A percentile compares a stretch with the other conserved stretches of the same genome.
These are phyloP conservation scores for Ramalina peruviana DNA, from an alignment of 495 filamentous ascomycete genomes.

Conservation along the genomic window DNA sequence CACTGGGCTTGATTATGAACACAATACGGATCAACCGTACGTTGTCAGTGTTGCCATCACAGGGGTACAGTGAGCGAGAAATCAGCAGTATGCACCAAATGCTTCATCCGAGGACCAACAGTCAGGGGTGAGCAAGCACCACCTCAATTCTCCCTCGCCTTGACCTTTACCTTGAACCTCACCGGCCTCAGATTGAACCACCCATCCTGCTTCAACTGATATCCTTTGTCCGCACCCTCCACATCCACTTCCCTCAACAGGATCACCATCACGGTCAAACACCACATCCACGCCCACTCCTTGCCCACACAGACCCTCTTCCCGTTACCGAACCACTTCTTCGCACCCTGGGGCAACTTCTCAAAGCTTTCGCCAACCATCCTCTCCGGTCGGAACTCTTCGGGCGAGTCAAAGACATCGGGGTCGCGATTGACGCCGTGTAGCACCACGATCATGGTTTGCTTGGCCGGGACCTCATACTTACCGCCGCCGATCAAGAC, in stretches of 20 bases:
- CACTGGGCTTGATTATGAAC: no score
- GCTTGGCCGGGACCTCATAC: conserved; percentile 47
- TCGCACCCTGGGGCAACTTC: conserved; percentile 40
- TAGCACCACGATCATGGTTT: conserved; percentile 49
- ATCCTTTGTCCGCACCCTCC: conserved; percentile 30
- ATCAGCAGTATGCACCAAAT: no score
- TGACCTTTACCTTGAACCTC: conserved; percentile 13
- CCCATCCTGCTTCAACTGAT: conserved; percentile 23
- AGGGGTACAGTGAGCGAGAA: no score
- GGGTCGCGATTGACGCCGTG: conserved; percentile 56
- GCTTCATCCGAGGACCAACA: no score
- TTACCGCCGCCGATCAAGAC: conserved; percentile 45
- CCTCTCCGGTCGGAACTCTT: conserved; percentile 51
- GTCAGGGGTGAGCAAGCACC: no score
- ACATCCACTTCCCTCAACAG: conserved; percentile 30
- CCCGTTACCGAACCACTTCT: conserved; percentile 60
- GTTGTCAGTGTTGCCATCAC: no score
- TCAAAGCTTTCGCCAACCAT: conserved; percentile 55
- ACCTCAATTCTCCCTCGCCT: background rate
- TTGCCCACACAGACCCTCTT: conserved; percentile 53
- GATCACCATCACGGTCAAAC: conserved; percentile 25
- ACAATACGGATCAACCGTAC: no score
- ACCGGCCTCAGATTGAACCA: conserved; percentile 19
- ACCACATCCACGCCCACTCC: conserved; percentile 51
- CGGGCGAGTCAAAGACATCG: conserved; percentile 47